Evolutionary conservation across 164 flowering plant species (phyloP).

Genomic region (Echeveria elegans): DNA sequence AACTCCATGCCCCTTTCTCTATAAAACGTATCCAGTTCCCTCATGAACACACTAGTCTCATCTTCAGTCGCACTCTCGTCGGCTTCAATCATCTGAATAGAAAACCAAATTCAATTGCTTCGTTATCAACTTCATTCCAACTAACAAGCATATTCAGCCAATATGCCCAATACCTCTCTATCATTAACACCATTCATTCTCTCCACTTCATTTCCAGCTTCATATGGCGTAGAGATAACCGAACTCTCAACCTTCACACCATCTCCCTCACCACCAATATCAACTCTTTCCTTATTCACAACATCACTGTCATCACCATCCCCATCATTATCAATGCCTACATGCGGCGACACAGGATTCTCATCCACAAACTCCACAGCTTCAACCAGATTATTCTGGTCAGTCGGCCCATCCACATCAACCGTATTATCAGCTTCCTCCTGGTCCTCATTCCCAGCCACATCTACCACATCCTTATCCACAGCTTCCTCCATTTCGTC

Average conservation of each 20-base stretch:
- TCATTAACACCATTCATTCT: conserved; percentile 17
- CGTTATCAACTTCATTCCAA: conserved; percentile 10
- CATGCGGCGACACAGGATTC: not conserved
- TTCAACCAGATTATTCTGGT: not conserved
- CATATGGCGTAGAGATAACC: not conserved
- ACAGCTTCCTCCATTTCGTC: conserved; percentile 3
- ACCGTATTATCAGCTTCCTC: not conserved
- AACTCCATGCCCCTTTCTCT: conserved; percentile 33
- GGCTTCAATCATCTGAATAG: conserved; percentile 24
- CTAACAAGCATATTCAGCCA: not conserved
- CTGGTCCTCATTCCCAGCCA: not conserved
- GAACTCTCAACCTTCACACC: not conserved
- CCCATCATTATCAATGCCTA: too few species aligned
- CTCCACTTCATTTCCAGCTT: conserved; percentile 13
- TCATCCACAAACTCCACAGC: not conserved
- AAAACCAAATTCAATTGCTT: not conserved
- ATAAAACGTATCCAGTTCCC: conserved; percentile 31
- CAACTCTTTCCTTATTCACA: not conserved
- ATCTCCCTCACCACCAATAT: not conserved
- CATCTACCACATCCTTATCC: conserved; percentile 7
- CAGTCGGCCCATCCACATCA: conserved; percentile 5
- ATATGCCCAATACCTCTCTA: conserved; percentile 14
- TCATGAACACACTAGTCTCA: conserved; percentile 34
- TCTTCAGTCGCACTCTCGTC: conserved; percentile 35
- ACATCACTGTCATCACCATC: not conserved